A percentile compares a stretch with the other conserved stretches of the same genome.
These are phyloP conservation scores for Eutrema salsugineum DNA, from an alignment of 441 rosid genomes.

Conservation along the genomic window DNA sequence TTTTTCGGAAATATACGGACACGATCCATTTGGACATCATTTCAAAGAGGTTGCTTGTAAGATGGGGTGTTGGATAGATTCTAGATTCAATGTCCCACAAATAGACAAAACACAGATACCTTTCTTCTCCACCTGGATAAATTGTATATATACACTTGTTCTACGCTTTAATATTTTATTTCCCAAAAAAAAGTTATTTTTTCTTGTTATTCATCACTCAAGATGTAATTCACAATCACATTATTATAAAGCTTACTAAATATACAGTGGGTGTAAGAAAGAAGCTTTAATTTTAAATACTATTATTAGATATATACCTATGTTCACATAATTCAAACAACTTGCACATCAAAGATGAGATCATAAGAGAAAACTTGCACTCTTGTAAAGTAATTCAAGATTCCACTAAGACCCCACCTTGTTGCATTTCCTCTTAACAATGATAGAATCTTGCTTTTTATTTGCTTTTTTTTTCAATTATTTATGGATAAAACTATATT, in stretches of 20 bases:
- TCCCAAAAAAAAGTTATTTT: neutral
- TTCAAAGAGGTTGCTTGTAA: conserved; percentile 29
- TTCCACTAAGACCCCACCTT: conserved; percentile 27
- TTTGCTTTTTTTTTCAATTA: neutral
- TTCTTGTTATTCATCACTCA: neutral
- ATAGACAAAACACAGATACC: conserved; percentile 29
- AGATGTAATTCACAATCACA: neutral
- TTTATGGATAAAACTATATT: conserved; percentile 2
- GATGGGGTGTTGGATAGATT: conserved; percentile 28
- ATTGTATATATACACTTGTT: neutral
- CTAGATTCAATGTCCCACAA: conserved; percentile 21
- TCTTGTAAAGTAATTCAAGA: conserved; percentile 23
- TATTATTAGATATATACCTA: neutral
- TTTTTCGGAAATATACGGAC: neutral
- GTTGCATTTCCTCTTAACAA: conserved; percentile 18
- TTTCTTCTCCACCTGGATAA: conserved; percentile 31
- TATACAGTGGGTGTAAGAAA: neutral
- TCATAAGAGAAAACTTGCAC: conserved; percentile 33
- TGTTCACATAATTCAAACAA: neutral
- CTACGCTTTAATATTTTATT: neutral
- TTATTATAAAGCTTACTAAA: neutral
- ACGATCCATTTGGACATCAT: conserved; percentile 3
- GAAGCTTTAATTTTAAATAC: neutral
- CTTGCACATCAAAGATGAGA: conserved; percentile 22
- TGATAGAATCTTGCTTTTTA: conserved; percentile 27